These are phyloP conservation scores for Daucus carota DNA, from an alignment of 129 eudicot species.

Conservation along the genomic window DNA sequence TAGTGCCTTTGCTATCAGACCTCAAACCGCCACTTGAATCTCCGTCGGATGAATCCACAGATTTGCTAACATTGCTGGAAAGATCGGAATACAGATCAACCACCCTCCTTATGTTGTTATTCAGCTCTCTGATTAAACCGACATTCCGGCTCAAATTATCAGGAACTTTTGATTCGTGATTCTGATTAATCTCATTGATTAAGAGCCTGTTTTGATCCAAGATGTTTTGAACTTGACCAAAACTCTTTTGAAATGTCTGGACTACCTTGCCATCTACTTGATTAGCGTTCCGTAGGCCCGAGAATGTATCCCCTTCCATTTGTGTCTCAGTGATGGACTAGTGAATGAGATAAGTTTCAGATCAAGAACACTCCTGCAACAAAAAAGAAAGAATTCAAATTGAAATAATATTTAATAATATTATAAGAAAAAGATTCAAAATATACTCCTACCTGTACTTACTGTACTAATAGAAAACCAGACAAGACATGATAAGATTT, in stretches of 20 bases:
- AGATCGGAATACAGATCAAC: conserved; percentile 77
- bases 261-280: conserved; percentile 63
- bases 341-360: conserved; percentile 17
- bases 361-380: conserved; percentile 27
- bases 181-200: conserved; percentile 82
- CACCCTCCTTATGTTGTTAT: conserved; percentile 78
- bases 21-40: conserved; percentile 52
- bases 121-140: conserved; percentile 70
- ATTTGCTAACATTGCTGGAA: conserved; percentile 48
- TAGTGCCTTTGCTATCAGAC: conserved; percentile 55
- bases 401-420: neutral
- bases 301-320: conserved; percentile 62
- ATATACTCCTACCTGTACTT: conserved; percentile 27
- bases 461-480: conserved; percentile 18
- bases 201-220: conserved; percentile 81
- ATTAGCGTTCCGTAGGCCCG: conserved; percentile 39
- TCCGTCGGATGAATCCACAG: conserved; percentile 69
- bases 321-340: neutral
- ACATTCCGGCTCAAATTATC: conserved; percentile 78
- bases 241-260: conserved; percentile 82
- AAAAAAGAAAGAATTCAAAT: neutral
- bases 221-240: conserved; percentile 79
- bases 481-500: conserved; percentile 48
- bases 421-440: conserved; percentile 7
- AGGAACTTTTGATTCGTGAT: conserved; percentile 78